Conservation (phyloP, 352 stramenopile species). For the Phytopythium mirpurense region DNA sequence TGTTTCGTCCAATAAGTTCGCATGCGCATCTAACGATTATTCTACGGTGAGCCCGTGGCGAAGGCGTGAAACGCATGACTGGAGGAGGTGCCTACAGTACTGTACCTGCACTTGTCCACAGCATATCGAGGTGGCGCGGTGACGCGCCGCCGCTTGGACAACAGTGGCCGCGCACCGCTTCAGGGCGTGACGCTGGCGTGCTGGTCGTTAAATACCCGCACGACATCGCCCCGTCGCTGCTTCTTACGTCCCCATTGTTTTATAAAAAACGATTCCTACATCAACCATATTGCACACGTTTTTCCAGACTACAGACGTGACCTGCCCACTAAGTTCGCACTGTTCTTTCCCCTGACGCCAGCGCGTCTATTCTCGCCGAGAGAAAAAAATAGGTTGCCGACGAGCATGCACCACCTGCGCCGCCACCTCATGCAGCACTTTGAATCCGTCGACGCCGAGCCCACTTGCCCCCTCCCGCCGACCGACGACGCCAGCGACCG, state of each 20-base stretch:
- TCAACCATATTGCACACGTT: no score
- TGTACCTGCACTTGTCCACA: not conserved
- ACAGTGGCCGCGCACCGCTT: no score
- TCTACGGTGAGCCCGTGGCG: no score
- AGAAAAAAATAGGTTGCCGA: no score
- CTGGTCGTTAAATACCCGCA: slow-evolving; percentile 1
- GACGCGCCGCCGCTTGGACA: slow-evolving; percentile 1
- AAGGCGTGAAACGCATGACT: slow-evolving; percentile 1
- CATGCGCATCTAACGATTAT: no score
- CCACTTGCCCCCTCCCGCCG: not conserved
- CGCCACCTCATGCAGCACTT: not conserved
- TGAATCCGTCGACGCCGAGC: not conserved
- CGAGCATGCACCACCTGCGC: slow-evolving; percentile 5
- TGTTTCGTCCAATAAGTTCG: no score
- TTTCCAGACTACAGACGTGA: no score
- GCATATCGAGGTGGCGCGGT: not conserved
- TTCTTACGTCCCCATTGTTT: not conserved
- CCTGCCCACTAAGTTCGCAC: not conserved
- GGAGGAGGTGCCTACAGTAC: no score
- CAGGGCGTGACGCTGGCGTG: slow-evolving; percentile 2
- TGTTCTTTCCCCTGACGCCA: slow-evolving; percentile 5
- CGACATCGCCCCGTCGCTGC: not conserved
- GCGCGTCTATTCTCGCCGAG: slow-evolving; percentile 6
- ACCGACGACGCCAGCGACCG: not conserved
- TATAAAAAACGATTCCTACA: not conserved